Evolutionary conservation across 2,329 filamentous ascomycete genomes (phyloP), one percentile per base, ranked within the genome.

Genomic region (Penicillium hordei): DNA sequence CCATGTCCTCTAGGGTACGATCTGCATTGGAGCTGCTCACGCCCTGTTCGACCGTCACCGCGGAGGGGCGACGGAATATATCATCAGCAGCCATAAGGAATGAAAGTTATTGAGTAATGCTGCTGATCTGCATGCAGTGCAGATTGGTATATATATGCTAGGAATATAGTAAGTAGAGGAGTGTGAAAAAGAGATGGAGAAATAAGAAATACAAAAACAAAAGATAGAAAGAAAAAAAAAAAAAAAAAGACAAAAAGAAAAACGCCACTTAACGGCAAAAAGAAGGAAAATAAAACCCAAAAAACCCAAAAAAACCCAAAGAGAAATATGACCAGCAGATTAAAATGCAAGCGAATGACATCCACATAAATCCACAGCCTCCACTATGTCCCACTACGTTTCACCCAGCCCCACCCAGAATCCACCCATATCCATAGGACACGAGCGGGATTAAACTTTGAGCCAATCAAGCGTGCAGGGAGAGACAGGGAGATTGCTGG

Each of bases 401-500:
- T 12, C 33, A 34, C 31, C 1, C 5, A 10, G 5, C 4, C 5
- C 31, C 31, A 15, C 5, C 10, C 10, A 1, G 4, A 3, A 2
- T 2, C 33, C 21, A 36, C 21, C 9, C 1, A 2, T 0, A n/a
- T 27, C 43, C 34, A 42, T 3, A 55, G 8, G 19, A 38, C 27
- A 40, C 19, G 33, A 34, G 34, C 5, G 15, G 15, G 6, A 43
- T 36, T 23, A 42, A 43, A 38, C 40, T 48, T 25, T 40, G 7
- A 43, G 29, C 57, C 48, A 50, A 17, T 48, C 31, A 48, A 48
- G 43, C 29, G 23, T 42, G 12, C 39, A 33, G 31, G 27, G 12
- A 34, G 54, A 39, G 33, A 90, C 86, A 42, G 78, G 76, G 33
- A 89, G 75, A 86, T 88, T 90, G 42, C 87, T 88, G 87, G 87